Percentiles rank a stretch among this genome's conserved stretches.
These are phyloP conservation scores for Chaetomium cochliodes DNA, from an alignment of 495 filamentous ascomycete genomes.

Conservation along the genomic window DNA sequence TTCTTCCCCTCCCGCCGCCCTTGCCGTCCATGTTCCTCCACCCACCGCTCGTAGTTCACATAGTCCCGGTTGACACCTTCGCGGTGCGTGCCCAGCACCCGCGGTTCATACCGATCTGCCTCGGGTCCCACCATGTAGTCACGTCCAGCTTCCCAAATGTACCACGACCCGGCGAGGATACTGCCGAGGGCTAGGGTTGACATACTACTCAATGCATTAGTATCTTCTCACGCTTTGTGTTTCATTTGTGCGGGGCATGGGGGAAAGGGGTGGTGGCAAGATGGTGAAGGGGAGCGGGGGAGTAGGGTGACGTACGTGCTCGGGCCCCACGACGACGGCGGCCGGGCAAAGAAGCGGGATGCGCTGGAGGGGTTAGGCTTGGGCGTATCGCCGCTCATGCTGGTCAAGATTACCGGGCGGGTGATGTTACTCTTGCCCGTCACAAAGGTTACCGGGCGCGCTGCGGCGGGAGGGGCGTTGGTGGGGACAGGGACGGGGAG, in stretches of 20 bases:
- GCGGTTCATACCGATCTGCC: conserved; percentile 10
- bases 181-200: neutral
- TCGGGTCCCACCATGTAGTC: conserved; percentile 9
- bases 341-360: neutral
- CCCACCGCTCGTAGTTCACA: conserved; percentile 11
- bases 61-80: conserved; percentile 13
- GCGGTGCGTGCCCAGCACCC: neutral
- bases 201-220: neutral
- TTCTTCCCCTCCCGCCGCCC: conserved; percentile 25
- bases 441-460: conserved; percentile 9
- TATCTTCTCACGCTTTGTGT: too few relatives aligned
- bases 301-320: neutral
- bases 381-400: neutral
- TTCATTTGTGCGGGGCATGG: too few relatives aligned
- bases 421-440: neutral
- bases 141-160: conserved; percentile 11
- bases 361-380: neutral
- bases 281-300: too few relatives aligned
- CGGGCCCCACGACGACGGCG: neutral
- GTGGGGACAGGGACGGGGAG: neutral
- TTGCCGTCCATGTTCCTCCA: conserved; percentile 8
- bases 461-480: neutral
- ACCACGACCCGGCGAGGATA: conserved; percentile 15
- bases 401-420: neutral
- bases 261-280: neutral